These are phyloP conservation scores for Rhododendron simsii DNA, from an alignment of 148 eudicot genomes.

Conservation along the genomic window DNA sequence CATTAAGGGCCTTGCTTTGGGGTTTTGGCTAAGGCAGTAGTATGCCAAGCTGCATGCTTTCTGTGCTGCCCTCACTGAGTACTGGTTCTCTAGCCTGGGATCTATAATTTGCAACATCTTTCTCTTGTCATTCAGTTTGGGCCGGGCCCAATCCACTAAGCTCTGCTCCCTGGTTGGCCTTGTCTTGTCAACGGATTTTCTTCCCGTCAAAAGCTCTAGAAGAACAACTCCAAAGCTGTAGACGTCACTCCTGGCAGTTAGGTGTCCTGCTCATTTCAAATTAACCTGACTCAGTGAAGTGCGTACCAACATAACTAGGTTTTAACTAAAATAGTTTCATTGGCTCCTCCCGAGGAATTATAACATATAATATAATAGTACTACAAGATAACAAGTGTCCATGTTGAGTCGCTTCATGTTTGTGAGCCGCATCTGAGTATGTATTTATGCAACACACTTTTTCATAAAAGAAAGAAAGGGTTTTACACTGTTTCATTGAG, in stretches of 20 bases:
- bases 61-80: conserved; percentile 83
- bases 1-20: conserved; percentile 97
- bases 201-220: conserved; percentile 85
- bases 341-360: not conserved
- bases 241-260: conserved; percentile 94
- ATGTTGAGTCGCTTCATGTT: not conserved
- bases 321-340: not conserved
- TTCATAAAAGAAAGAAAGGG: not conserved
- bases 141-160: conserved; percentile 96
- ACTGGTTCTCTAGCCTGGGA: conserved; percentile 87
- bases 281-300: conserved; percentile 5
- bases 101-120: conserved; percentile 83
- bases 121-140: conserved; percentile 87
- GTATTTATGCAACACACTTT: not conserved
- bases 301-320: not conserved
- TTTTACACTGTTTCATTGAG: not conserved
- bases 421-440: not conserved
- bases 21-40: conserved; percentile 94
- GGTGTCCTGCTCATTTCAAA: conserved; percentile 65
- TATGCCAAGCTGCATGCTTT: conserved; percentile 97
- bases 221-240: conserved; percentile 98
- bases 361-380: not conserved
- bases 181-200: conserved; percentile 90
- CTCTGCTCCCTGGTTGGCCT: conserved; percentile 89
- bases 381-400: not conserved